Evolutionary conservation across 192 early-diverging fungal genomes (phyloP), one percentile per base, ranked within the genome.

Genomic region (Podila clonocystis): DNA sequence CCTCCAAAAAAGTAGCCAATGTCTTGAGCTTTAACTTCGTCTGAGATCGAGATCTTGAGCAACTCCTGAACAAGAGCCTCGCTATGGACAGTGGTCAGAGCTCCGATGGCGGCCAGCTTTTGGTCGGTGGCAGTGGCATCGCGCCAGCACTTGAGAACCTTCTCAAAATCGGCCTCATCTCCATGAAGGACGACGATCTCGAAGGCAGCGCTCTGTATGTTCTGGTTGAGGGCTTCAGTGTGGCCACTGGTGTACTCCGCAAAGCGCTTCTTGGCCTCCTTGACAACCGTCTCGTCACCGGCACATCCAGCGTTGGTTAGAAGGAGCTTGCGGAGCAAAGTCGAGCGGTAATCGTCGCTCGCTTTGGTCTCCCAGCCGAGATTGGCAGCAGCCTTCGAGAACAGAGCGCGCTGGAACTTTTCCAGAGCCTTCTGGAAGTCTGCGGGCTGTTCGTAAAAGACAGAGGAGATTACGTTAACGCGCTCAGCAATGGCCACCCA

Each of bases 311-410:
- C 93, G 41, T 86, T 89, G 22, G 86, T 84, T 66, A 97, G 84
- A 34, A 91, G 89, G 49, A 97, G 85, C 11, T 91, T 90, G 62
- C 97, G 92, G 63, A 96, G 88, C 52, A 93, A 85, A 50, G 86
- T 89, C 34, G 88, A 89, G 31, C 93, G 85, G 71, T 95, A 92
- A 67, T 93, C 91, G 59, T 99, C 97, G 29, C 68, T 82, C 7
- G 75, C 80, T 15, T 86, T 68, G 49, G 90, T 89, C 65, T 97
- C 93, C 90, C 91, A 97, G 41, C 96, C 97, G 9, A 98, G 82
- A 9, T 84, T 73, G 63, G 87, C 82, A 30, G 91, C 93, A 60
- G 96, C 88, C 72, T 89, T 87, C 33, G 92, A 87, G 83, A 95
- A 95, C 60, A 99, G 83, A 24, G 84, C 73, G 78, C 91, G 89